phyloP scores from a whole-genome alignment of 352 stramenopile genomes.

The Phytophthora multivora region DNA sequence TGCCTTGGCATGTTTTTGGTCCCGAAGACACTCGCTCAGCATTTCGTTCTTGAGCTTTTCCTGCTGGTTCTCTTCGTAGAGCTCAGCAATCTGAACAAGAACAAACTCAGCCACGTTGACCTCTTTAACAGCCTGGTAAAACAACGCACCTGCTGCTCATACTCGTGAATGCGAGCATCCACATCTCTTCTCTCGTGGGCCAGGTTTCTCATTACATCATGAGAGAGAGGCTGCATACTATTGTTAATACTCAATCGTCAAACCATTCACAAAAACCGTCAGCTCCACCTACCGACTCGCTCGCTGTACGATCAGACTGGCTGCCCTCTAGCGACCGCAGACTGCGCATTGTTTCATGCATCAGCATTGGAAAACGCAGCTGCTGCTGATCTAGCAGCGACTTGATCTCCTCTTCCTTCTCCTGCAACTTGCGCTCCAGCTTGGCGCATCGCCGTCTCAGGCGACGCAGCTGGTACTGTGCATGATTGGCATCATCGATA shows the following conservation, averaged over 20 bases:
- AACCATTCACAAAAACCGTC: neutral
- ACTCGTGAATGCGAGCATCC: conserved; percentile 69
- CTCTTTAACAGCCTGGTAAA: neutral
- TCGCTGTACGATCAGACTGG: conserved; percentile 22
- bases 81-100: conserved; percentile 46
- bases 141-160: conserved; percentile 60
- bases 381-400: conserved; percentile 60
- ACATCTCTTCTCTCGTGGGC: conserved; percentile 26
- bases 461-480: conserved; percentile 51
- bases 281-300: conserved; percentile 14
- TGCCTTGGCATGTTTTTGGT: conserved; percentile 70
- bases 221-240: conserved; percentile 38
- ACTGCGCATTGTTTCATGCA: conserved; percentile 70
- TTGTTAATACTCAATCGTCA: neutral
- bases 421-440: conserved; percentile 60
- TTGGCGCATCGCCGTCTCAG: conserved; percentile 63
- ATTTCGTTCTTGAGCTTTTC: conserved; percentile 77
- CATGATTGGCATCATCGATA: conserved; percentile 33
- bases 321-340: conserved; percentile 51
- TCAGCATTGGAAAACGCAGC: conserved; percentile 51
- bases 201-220: conserved; percentile 43
- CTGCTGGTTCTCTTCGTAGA: conserved; percentile 75
- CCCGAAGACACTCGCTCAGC: conserved; percentile 63
- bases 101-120: neutral
- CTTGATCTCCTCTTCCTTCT: conserved; percentile 58